phyloP scores from a whole-genome alignment of 345 rosid genomes.

The Salix suchowensis region DNA sequence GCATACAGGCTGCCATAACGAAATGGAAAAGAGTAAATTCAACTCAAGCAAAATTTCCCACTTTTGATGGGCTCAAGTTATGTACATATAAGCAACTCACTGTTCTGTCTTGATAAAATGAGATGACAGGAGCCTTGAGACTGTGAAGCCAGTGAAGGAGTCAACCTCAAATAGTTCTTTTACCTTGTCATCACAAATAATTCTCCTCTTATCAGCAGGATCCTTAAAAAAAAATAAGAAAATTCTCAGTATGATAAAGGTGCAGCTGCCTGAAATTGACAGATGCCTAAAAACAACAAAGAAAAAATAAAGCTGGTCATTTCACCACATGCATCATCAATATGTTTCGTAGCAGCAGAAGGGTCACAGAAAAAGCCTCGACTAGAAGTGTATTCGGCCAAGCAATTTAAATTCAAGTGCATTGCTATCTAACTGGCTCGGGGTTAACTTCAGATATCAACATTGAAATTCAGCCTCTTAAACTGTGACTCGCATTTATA shows the following conservation, averaged over 20 bases:
- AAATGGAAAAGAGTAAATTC: constrained; percentile 10
- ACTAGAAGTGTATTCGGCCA: neutral
- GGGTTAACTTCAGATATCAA: neutral
- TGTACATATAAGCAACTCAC: constrained; percentile 27
- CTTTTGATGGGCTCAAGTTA: constrained; percentile 15
- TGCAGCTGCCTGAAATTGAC: neutral
- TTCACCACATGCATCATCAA: neutral
- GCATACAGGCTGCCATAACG: constrained; percentile 10
- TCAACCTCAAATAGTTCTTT: constrained; percentile 60
- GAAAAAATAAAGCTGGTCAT: neutral
- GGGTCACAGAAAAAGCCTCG: neutral
- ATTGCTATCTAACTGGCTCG: neutral
- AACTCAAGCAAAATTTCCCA: constrained; percentile 39
- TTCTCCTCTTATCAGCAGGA: constrained; percentile 49
- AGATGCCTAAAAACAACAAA: neutral
- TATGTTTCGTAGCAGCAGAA: neutral
- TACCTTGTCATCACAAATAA: constrained; percentile 53
- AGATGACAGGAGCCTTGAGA: constrained; percentile 42
- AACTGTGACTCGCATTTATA: neutral
- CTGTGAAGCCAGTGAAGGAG: constrained; percentile 39
- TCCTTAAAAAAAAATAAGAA: constrained; percentile 35
- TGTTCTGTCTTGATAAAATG: constrained; percentile 53
- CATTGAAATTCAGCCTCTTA: neutral
- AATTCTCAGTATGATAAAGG: constrained; percentile 1
- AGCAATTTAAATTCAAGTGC: neutral